Evolutionary conservation across 2,329 filamentous ascomycete genomes (phyloP).

Genomic region (Aphanoascus verrucosus): DNA sequence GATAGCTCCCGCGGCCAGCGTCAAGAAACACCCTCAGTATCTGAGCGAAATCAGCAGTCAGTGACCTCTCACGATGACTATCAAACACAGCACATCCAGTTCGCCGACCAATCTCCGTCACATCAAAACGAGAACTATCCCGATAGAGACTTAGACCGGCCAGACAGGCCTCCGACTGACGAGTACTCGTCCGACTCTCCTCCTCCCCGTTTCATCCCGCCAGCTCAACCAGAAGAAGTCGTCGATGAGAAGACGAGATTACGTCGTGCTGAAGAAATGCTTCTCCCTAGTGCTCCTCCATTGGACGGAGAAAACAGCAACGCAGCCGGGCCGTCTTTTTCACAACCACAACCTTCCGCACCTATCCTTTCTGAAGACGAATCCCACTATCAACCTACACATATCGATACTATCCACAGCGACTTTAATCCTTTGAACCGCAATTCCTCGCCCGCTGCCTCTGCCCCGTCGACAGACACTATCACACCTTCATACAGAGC

Average conservation of each 20-base stretch:
- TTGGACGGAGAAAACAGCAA: conserved; percentile 32
- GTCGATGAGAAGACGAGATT: conserved; percentile 75
- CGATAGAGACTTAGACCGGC: background rate
- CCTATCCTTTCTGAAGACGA: conserved; percentile 41
- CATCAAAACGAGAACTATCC: conserved; percentile 2
- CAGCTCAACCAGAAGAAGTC: conserved; percentile 47
- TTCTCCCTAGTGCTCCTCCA: conserved; percentile 72
- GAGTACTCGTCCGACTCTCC: background rate
- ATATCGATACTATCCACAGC: conserved; percentile 23
- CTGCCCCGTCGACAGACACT: conserved; percentile 24
- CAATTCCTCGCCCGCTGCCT: conserved; percentile 16
- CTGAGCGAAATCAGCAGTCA: conserved; percentile 16
- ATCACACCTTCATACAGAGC: conserved; percentile 16
- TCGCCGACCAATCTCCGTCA: background rate
- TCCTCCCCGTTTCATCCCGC: conserved; percentile 18
- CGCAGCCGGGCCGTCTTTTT: conserved; percentile 26
- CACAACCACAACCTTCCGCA: conserved; percentile 34
- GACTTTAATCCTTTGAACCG: conserved; percentile 14
- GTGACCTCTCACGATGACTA: background rate
- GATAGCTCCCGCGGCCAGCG: conserved; percentile 54
- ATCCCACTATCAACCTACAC: conserved; percentile 31
- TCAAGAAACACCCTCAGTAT: conserved; percentile 26
- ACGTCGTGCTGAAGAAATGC: conserved; percentile 61
- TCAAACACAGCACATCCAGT: conserved; percentile 5
- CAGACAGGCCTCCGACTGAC: background rate